Percentiles rank a stretch among this genome's conserved stretches.
phyloP scores from a whole-genome alignment of 495 filamentous ascomycete genomes.

The Tuber umbilicatum region DNA sequence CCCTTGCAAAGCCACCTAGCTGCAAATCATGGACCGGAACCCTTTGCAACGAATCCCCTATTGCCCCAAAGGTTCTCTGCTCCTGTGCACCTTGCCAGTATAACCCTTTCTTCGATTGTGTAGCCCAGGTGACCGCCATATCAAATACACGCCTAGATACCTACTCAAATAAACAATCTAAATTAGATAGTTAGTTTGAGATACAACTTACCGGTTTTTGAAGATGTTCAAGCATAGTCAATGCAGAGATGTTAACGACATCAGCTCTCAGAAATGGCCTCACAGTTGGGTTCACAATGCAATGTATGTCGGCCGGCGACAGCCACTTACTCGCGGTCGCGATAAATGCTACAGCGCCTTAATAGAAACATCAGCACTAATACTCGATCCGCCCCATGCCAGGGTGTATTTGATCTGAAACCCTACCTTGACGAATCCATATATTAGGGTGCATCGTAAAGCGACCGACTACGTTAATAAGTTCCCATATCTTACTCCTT shows the following conservation, averaged over 20 bases:
- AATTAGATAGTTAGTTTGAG: slow-evolving; percentile 43
- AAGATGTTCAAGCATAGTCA: slow-evolving; percentile 69
- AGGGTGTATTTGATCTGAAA: neutral
- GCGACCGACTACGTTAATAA: slow-evolving; percentile 64
- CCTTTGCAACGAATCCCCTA: slow-evolving; percentile 46
- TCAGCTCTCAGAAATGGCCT: slow-evolving; percentile 71
- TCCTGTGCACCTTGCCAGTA: slow-evolving; percentile 77
- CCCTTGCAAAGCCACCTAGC: slow-evolving; percentile 47
- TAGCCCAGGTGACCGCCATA: slow-evolving; percentile 77
- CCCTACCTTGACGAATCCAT: slow-evolving; percentile 73
- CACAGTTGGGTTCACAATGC: slow-evolving; percentile 72
- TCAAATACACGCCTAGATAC: slow-evolving; percentile 68
- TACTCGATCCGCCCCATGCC: slow-evolving; percentile 2
- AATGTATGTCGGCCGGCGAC: slow-evolving; percentile 73
- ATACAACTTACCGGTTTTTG: slow-evolving; percentile 56
- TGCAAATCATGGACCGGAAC: slow-evolving; percentile 41
- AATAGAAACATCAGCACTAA: neutral
- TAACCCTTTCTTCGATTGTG: slow-evolving; percentile 64
- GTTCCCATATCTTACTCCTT: slow-evolving; percentile 79
- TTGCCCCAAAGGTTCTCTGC: slow-evolving; percentile 58
- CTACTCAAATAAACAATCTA: slow-evolving; percentile 15
- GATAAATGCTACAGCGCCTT: slow-evolving; percentile 71
- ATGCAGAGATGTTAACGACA: slow-evolving; percentile 59
- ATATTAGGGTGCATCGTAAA: slow-evolving; percentile 90
- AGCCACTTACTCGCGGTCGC: slow-evolving; percentile 67